A percentile compares a stretch with the other conserved stretches of the same genome.
These are phyloP conservation scores for Pyrus bretschneideri DNA, from an alignment of 306 rosid genomes.

Conservation along the genomic window DNA sequence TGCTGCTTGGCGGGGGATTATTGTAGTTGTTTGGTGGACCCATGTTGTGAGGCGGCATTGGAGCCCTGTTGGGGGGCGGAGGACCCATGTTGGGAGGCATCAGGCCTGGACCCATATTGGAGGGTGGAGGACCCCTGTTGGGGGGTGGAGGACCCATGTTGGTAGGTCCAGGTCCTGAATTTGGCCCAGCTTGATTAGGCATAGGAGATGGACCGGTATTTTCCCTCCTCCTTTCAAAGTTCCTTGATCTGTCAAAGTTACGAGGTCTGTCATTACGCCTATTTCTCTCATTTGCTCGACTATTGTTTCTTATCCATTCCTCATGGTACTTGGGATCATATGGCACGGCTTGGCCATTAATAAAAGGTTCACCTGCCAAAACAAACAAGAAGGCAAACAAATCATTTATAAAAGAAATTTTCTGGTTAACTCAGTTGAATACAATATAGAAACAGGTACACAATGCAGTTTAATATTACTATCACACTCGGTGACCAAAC, in stretches of 20 bases:
- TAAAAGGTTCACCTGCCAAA: constrained; percentile 84
- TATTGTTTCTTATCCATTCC: constrained; percentile 90
- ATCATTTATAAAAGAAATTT: neutral
- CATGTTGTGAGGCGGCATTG: constrained; percentile 15
- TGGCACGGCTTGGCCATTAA: constrained; percentile 83
- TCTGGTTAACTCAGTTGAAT: neutral
- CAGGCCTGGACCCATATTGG: neutral
- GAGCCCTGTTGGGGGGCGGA: neutral
- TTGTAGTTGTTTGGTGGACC: constrained; percentile 2
- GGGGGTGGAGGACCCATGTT: constrained; percentile 14
- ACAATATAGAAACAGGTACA: neutral
- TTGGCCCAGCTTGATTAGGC: constrained; percentile 31
- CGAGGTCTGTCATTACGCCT: constrained; percentile 91
- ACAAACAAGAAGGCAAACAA: neutral
- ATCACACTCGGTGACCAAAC: neutral
- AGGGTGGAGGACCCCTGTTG: constrained; percentile 8
- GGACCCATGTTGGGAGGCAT: constrained; percentile 3
- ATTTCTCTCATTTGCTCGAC: constrained; percentile 87
- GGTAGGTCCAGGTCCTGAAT: constrained; percentile 4
- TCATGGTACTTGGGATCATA: constrained; percentile 91
- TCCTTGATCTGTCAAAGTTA: constrained; percentile 70
- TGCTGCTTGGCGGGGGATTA: neutral
- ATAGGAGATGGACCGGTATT: constrained; percentile 29
- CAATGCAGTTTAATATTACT: neutral
- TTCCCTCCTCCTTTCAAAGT: constrained; percentile 61